A percentile compares a stretch with the other conserved stretches of the same genome.
Conservation (phyloP, 202 grass and related monocot species). For the Panicum hallii region DNA sequence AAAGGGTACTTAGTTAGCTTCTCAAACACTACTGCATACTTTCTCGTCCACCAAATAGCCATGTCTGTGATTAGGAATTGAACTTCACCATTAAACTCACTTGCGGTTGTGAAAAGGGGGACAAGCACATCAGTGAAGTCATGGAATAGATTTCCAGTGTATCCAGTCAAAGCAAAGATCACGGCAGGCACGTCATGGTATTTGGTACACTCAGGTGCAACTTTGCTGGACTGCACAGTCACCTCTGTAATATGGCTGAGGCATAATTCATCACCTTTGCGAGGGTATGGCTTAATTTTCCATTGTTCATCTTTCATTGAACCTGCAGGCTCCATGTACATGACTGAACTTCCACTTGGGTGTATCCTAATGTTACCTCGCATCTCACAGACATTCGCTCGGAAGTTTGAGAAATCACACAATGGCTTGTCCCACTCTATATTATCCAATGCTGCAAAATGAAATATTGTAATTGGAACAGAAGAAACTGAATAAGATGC, state of each 20-base stretch:
- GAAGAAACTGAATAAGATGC: slow-evolving; percentile 6
- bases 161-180: slow-evolving; percentile 76
- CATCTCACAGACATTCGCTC: slow-evolving; percentile 88
- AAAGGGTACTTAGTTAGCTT: slow-evolving; percentile 70
- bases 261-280: slow-evolving; percentile 90
- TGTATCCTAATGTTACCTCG: slow-evolving; percentile 71
- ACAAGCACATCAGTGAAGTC: slow-evolving; percentile 88
- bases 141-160: slow-evolving; percentile 84
- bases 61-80: slow-evolving; percentile 77
- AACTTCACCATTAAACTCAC: slow-evolving; percentile 75
- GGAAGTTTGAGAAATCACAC: slow-evolving; percentile 85
- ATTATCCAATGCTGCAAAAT: slow-evolving; percentile 37
- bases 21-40: slow-evolving; percentile 64
- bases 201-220: slow-evolving; percentile 65
- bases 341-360: slow-evolving; percentile 55
- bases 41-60: slow-evolving; percentile 71
- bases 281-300: slow-evolving; percentile 83
- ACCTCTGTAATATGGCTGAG: slow-evolving; percentile 66
- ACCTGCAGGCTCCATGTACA: slow-evolving; percentile 70
- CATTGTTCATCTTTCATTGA: slow-evolving; percentile 60
- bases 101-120: slow-evolving; percentile 80
- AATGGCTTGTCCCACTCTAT: slow-evolving; percentile 46
- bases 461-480: not conserved
- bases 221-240: slow-evolving; percentile 65
- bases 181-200: slow-evolving; percentile 68